Percentiles rank a stretch among this genome's conserved stretches.
Evolutionary conservation across 75 land plant species (phyloP).

Genomic region (Selaginella tamariscina): DNA sequence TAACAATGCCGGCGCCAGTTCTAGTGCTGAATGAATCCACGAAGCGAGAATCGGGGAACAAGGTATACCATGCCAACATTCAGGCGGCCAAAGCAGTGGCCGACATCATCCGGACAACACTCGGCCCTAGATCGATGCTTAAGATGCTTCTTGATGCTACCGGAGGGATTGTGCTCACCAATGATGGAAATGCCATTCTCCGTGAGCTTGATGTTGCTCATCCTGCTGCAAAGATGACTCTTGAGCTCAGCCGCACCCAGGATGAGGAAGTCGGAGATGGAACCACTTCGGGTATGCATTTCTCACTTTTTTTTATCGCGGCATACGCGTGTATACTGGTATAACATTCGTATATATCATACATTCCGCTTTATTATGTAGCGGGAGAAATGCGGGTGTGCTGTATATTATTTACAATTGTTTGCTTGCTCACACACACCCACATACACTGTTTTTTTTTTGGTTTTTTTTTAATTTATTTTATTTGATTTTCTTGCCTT

Average conservation of each 20-base stretch:
- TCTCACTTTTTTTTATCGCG: too few relatives aligned
- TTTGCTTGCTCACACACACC: not conserved
- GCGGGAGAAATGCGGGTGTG: too few relatives aligned
- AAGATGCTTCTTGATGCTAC: slow-evolving; percentile 94
- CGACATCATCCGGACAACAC: slow-evolving; percentile 90
- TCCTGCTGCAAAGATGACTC: slow-evolving; percentile 98
- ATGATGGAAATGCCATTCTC: slow-evolving; percentile 96
- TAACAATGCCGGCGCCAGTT: slow-evolving; percentile 47
- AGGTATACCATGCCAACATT: slow-evolving; percentile 83
- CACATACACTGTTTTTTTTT: not conserved
- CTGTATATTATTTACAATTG: too few relatives aligned
- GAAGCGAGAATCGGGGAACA: slow-evolving; percentile 78
- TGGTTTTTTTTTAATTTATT: too few relatives aligned
- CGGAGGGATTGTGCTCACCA: slow-evolving; percentile 98
- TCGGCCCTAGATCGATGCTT: slow-evolving; percentile 94
- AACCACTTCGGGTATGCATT: slow-evolving; percentile 97
- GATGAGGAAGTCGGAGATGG: slow-evolving; percentile 99
- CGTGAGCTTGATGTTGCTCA: slow-evolving; percentile 94
- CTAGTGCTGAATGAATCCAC: slow-evolving; percentile 35
- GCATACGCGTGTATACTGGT: too few relatives aligned
- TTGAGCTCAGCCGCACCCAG: slow-evolving; percentile 93
- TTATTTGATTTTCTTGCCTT: too few relatives aligned
- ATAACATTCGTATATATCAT: too few relatives aligned
- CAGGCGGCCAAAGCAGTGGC: slow-evolving; percentile 99
- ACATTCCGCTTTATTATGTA: too few relatives aligned